Conservation (phyloP, 139 green algal species). For the Gonium pectorale region DNA sequence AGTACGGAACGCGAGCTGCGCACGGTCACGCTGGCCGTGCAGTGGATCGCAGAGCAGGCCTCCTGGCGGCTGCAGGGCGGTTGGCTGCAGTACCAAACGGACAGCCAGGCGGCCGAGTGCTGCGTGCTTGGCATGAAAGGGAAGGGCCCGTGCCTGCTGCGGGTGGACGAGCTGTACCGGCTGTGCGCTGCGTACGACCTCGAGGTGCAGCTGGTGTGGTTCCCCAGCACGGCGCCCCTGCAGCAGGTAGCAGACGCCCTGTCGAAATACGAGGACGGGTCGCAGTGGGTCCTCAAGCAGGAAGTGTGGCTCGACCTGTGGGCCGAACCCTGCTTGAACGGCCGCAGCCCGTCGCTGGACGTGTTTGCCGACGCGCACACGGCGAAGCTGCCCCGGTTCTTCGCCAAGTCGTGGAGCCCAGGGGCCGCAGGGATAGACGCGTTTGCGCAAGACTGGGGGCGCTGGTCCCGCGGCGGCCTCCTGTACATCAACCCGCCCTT, state of each 20-base stretch:
- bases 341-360: background rate
- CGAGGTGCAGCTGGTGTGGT: background rate
- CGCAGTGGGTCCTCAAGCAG: background rate
- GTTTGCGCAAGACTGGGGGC: background rate
- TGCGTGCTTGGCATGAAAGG: slow-evolving; percentile 12
- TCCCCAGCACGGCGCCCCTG: background rate
- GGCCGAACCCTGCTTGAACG: background rate
- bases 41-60: background rate
- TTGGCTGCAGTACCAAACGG: background rate
- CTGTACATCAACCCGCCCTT: slow-evolving; percentile 7
- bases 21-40: background rate
- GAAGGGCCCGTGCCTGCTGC: background rate
- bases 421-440: background rate
- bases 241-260: slow-evolving; percentile 2
- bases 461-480: background rate
- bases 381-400: background rate
- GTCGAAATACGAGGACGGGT: background rate
- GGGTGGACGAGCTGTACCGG: background rate
- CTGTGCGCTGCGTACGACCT: too few relatives aligned
- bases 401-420: background rate
- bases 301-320: background rate
- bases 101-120: background rate
- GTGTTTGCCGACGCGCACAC: background rate
- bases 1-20: slow-evolving; percentile 1
- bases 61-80: background rate